Conservation (phyloP, 2,329 filamentous ascomycete genomes). For the Verticillium dahliae region DNA sequence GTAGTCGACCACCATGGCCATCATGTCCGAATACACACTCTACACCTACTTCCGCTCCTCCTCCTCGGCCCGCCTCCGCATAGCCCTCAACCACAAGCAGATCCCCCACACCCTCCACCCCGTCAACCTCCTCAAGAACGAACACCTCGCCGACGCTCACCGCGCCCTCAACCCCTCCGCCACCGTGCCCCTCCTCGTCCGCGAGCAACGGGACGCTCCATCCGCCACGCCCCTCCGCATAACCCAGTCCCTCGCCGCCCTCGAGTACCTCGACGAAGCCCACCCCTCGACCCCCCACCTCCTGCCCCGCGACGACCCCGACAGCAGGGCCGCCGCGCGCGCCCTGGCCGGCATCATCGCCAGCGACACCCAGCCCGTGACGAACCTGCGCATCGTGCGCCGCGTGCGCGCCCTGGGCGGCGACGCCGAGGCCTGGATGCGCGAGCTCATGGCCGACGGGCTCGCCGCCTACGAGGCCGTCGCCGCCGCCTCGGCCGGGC, state of each 20-base stretch:
- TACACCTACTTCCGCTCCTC: constrained; percentile 59
- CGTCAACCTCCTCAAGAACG: constrained; percentile 47
- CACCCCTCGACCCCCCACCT: constrained; percentile 32
- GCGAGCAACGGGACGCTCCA: neutral
- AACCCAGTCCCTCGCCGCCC: constrained; percentile 50
- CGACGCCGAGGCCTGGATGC: constrained; percentile 41
- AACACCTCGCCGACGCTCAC: constrained; percentile 41
- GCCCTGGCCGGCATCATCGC: constrained; percentile 47
- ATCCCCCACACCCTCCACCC: constrained; percentile 38
- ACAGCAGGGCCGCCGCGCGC: constrained; percentile 41
- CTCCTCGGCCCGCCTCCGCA: constrained; percentile 55
- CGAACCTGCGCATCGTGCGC: constrained; percentile 48
- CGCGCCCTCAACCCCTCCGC: constrained; percentile 43
- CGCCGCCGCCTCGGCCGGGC: constrained; percentile 29
- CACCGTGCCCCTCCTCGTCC: constrained; percentile 47
- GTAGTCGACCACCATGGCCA: neutral
- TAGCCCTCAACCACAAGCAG: constrained; percentile 49
- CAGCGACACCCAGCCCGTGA: constrained; percentile 53
- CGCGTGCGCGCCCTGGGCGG: constrained; percentile 36
- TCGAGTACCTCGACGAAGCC: constrained; percentile 56
- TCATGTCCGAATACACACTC: constrained; percentile 31
- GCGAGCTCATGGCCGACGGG: constrained; percentile 42
- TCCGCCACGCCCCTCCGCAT: constrained; percentile 28
- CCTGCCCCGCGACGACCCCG: constrained; percentile 34
- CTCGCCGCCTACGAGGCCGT: constrained; percentile 50